Base-by-base conservation (phyloP, 345 rosid genomes). In the Cardamine resedifolia region DNA sequence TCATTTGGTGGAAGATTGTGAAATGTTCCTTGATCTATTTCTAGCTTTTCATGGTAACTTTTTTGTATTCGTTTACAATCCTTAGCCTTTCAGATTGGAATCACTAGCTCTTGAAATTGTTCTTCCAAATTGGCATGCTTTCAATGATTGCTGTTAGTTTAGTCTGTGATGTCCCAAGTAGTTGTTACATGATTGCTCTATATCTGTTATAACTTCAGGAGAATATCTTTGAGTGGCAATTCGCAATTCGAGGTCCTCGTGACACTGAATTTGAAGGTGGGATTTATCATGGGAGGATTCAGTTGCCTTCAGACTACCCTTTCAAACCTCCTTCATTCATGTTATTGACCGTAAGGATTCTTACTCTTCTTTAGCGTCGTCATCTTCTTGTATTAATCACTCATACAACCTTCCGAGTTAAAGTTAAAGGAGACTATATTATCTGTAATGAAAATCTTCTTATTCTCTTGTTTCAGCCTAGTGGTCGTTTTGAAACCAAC, bases 271-370 rank as follows among this genome's bases (percentile, higher is more conserved):
- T 95, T 44, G 99, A 95, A 47, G 96, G 98, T 3, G 99, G 99
- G 53, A 95, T 95, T 57, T 95, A 91, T 82, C 99, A 95, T 75
- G 99, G 99, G 69, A 84, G 99, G 55, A 95, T 95, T 75, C 99
- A 90, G 79, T 78, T 95, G 30, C 99, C 99, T 23, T 81, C 96
- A 0, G 99, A 95, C 65, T 95, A 95, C 61, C 99, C 99, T 3
- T 95, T 95, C 81, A 87, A 91, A 81, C 98, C 99, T n/a, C 99
- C 99, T 28, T 89, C 99, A 1, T 95, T 95, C 80, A 78, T 91
- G 96, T 61, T 95, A 63, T 77, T 95, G 84, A 87, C 97, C 0
- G 97, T 88, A 78, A 75, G 84, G 70, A 63, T n/a, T 62, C 47
- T 77, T 59, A 12, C 57, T 72, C 55, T 38, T 11, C 10, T 48